A percentile compares a stretch with the other conserved stretches of the same genome.
These are phyloP conservation scores for Neofusicoccum laricinum DNA, from an alignment of 2,329 filamentous ascomycete species.

Conservation along the genomic window DNA sequence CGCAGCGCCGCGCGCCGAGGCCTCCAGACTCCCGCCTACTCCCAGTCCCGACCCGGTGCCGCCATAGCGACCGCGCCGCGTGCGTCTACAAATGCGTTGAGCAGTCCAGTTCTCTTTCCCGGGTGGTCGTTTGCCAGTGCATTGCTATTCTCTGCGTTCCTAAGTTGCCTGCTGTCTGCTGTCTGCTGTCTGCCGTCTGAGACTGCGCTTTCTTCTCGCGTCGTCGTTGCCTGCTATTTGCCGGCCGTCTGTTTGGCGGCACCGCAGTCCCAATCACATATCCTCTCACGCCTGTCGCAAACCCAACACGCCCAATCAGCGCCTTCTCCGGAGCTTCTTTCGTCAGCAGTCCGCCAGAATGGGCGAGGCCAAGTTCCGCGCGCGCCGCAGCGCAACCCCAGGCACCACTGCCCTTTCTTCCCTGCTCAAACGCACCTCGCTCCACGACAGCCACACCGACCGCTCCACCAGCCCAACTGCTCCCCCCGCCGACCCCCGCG, in stretches of 20 bases:
- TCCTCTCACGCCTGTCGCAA: not conserved
- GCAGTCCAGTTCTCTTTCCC: not conserved
- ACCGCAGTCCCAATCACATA: not conserved
- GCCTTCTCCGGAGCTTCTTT: not conserved
- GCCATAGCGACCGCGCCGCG: not conserved
- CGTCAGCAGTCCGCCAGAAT: constrained; percentile 16
- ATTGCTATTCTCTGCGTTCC: constrained; percentile 2
- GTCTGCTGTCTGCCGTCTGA: too few relatives aligned
- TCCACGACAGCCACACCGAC: constrained; percentile 11
- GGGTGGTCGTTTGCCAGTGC: constrained; percentile 1
- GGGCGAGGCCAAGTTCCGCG: constrained; percentile 26
- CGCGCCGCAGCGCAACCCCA: constrained; percentile 16
- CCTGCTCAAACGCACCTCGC: constrained; percentile 21
- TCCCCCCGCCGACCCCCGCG: constrained; percentile 25
- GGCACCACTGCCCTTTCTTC: constrained; percentile 21
- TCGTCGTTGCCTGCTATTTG: not conserved
- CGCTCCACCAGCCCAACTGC: not conserved
- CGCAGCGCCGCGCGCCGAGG: not conserved
- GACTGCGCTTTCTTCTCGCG: not conserved
- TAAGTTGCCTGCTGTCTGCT: too few relatives aligned
- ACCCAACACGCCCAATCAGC: constrained; percentile 3
- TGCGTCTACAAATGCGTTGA: not conserved
- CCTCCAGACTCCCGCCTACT: not conserved
- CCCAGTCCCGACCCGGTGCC: too few relatives aligned
- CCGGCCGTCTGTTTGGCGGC: not conserved